Evolutionary conservation across 805 yeast species (phyloP).

Genomic region (Starmera caribaea): DNA sequence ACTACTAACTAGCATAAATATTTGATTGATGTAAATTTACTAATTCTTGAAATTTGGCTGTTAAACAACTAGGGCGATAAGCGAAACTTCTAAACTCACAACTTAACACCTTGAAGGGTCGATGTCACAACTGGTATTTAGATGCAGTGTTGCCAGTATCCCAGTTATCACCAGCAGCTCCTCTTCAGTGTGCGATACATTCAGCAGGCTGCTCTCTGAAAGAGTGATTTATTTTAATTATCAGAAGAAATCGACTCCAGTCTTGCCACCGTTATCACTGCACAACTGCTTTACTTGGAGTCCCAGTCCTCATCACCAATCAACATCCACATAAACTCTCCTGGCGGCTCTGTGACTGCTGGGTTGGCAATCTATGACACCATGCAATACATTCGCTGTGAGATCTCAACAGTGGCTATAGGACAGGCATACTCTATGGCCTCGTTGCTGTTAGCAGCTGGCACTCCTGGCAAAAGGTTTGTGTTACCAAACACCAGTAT

Average conservation of each 20-base stretch:
- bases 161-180: too few relatives aligned
- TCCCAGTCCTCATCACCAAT: constrained; percentile 16
- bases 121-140: too few relatives aligned
- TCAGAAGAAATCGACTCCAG: background rate
- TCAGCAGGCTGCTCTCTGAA: background rate
- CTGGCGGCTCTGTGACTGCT: constrained; percentile 24
- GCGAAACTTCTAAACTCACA: too few relatives aligned
- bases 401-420: constrained; percentile 24
- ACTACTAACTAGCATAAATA: too few relatives aligned
- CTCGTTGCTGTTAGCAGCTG: constrained; percentile 20
- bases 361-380: constrained; percentile 27
- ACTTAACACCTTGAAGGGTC: too few relatives aligned
- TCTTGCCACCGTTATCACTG: background rate
- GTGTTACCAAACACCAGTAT: constrained; percentile 22
- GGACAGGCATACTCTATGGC: constrained; percentile 28
- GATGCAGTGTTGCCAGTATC: too few relatives aligned
- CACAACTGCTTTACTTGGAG: constrained; percentile 13
- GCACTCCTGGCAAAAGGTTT: constrained; percentile 19
- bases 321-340: constrained; percentile 20
- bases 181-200: background rate
- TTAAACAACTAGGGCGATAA: too few relatives aligned
- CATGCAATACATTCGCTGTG: constrained; percentile 22
- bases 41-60: too few relatives aligned
- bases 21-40: too few relatives aligned
- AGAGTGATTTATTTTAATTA: background rate